Conservation (phyloP, 306 rosid genomes). For the Amphicarpaea edgeworthii region DNA sequence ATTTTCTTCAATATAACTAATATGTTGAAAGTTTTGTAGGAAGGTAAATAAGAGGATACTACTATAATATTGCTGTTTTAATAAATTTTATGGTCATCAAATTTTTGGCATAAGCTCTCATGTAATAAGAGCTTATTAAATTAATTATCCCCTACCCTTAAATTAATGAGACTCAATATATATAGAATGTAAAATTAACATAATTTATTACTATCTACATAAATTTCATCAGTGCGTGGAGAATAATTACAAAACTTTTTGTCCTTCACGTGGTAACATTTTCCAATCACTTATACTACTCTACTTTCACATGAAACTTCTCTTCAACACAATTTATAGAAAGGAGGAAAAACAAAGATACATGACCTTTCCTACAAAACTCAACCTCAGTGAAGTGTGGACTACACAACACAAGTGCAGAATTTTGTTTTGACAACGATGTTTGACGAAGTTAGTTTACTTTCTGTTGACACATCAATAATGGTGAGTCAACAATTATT, state of each 20-base stretch:
- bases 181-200: not conserved
- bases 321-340: not conserved
- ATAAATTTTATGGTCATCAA: not conserved
- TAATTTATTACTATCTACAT: not conserved
- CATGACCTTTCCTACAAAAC: slow-evolving; percentile 21
- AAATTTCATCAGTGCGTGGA: not conserved
- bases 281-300: not conserved
- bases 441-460: slow-evolving; percentile 38
- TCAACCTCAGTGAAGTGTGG: slow-evolving; percentile 26
- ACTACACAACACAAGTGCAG: slow-evolving; percentile 36
- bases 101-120: not conserved
- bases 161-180: not conserved
- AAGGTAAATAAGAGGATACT: too few species aligned
- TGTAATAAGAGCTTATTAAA: not conserved
- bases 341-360: not conserved
- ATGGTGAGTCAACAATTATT: slow-evolving; percentile 57
- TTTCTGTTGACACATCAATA: slow-evolving; percentile 46
- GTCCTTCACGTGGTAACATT: not conserved
- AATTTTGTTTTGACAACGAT: slow-evolving; percentile 49
- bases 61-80: too few species aligned
- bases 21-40: not conserved
- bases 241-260: not conserved
- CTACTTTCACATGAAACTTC: not conserved
- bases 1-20: not conserved
- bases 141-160: not conserved